Percentiles rank a stretch among this genome's conserved stretches.
These are phyloP conservation scores for Aegilops tauschii DNA, from an alignment of 176 grass and related monocot species.

Conservation along the genomic window DNA sequence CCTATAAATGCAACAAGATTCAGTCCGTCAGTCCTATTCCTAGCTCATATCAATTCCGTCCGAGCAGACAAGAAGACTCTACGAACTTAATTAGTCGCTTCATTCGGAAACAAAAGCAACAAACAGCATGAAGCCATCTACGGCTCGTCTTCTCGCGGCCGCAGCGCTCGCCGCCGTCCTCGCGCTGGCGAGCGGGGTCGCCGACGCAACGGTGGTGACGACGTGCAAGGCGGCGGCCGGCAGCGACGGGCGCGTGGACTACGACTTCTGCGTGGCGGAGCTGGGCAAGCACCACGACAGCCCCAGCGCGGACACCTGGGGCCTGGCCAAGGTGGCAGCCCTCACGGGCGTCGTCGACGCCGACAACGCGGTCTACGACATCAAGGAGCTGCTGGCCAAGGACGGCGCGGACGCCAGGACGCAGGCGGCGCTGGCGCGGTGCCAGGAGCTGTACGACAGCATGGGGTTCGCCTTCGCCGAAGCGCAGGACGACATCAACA, in stretches of 20 bases:
- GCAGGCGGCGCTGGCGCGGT: slow-evolving; percentile 18
- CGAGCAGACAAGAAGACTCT: not conserved
- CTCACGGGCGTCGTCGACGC: slow-evolving; percentile 28
- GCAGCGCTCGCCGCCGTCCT: not conserved
- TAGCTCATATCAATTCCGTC: not conserved
- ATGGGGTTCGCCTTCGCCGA: slow-evolving; percentile 31
- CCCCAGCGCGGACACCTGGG: slow-evolving; percentile 41
- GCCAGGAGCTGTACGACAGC: slow-evolving; percentile 21
- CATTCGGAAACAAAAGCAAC: not conserved
- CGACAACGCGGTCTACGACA: slow-evolving; percentile 6
- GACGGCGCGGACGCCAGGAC: not conserved
- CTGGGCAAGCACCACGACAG: slow-evolving; percentile 44
- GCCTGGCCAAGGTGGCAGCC: slow-evolving; percentile 55
- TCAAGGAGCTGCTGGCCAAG: slow-evolving; percentile 5
- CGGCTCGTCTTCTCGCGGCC: not conserved
- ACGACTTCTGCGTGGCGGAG: slow-evolving; percentile 46
- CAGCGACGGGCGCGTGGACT: slow-evolving; percentile 42
- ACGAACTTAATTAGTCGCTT: not conserved
- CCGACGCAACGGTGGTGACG: slow-evolving; percentile 31
- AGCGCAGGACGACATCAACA: slow-evolving; percentile 39
- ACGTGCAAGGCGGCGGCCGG: slow-evolving; percentile 45
- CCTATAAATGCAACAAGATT: not conserved
- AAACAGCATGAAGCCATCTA: not conserved
- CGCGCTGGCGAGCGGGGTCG: not conserved
- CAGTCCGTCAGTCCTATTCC: not conserved